These are phyloP conservation scores for Asclepias syriaca DNA, from an alignment of 257 asterid genomes.

Conservation along the genomic window DNA sequence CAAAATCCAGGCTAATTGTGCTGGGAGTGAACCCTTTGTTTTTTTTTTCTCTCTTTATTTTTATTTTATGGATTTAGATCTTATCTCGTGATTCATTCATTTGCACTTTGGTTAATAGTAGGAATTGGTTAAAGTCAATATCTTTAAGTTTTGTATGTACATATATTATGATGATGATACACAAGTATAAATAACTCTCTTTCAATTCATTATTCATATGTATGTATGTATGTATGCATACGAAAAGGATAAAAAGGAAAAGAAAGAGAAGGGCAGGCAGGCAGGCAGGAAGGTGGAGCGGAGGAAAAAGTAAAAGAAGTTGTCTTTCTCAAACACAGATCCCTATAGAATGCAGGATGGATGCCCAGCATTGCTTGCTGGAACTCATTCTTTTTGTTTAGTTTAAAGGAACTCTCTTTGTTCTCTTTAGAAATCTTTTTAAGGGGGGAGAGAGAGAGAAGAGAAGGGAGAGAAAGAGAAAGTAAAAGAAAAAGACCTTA, in stretches of 20 bases:
- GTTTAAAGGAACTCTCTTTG: conserved; percentile 61
- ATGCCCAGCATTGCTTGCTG: conserved; percentile 83
- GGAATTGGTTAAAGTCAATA: conserved; percentile 13
- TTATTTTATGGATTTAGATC: background rate
- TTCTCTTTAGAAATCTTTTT: conserved; percentile 52
- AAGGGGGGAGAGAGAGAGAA: conserved; percentile 19
- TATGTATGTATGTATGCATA: conserved; percentile 3
- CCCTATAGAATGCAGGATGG: conserved; percentile 84
- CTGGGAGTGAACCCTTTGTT: conserved; percentile 1
- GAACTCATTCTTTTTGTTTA: conserved; percentile 92
- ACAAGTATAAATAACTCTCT: conserved; percentile 2
- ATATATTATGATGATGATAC: too few species aligned
- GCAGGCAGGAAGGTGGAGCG: conserved; percentile 23
- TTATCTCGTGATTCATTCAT: conserved; percentile 1
- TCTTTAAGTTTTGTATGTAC: conserved; percentile 2
- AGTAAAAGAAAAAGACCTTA: conserved; percentile 33
- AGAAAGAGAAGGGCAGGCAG: conserved; percentile 15
- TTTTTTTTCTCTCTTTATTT: background rate
- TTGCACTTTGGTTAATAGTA: conserved; percentile 17
- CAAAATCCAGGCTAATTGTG: conserved; percentile 10
- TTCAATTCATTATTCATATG: background rate
- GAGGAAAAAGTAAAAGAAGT: conserved; percentile 68
- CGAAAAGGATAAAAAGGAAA: conserved; percentile 23
- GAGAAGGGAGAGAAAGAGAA: conserved; percentile 6
- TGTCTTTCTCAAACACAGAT: conserved; percentile 92